These are phyloP conservation scores for Linum trigynum DNA, from an alignment of 345 rosid genomes.

Conservation along the genomic window DNA sequence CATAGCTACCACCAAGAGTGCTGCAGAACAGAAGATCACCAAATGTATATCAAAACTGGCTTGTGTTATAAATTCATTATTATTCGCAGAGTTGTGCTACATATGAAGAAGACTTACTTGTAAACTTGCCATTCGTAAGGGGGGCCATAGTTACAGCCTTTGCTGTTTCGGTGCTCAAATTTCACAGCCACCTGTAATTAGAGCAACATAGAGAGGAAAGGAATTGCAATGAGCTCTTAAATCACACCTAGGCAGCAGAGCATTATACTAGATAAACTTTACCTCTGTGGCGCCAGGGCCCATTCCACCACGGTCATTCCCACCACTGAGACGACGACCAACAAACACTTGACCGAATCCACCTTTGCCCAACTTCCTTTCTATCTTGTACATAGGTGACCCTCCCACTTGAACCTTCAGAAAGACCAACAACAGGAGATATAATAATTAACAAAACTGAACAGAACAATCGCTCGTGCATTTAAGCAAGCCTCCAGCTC, in stretches of 20 bases:
- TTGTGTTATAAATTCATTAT: neutral
- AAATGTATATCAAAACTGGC: neutral
- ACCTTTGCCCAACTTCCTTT: constrained; percentile 30
- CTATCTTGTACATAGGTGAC: constrained; percentile 24
- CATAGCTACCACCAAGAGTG: constrained; percentile 67
- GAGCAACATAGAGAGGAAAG: neutral
- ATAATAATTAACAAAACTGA: neutral
- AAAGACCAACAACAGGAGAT: neutral
- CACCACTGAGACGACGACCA: constrained; percentile 24
- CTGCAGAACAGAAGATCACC: constrained; percentile 30
- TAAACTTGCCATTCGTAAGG: constrained; percentile 32
- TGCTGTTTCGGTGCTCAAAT: constrained; percentile 28
- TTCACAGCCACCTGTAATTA: constrained; percentile 22
- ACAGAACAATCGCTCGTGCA: neutral
- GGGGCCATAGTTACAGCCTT: constrained; percentile 31
- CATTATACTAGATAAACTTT: constrained; percentile 11
- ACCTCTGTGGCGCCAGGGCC: constrained; percentile 24
- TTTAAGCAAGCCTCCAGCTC: neutral
- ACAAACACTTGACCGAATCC: constrained; percentile 31
- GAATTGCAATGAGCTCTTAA: neutral
- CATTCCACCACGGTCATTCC: constrained; percentile 13
- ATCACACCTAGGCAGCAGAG: neutral
- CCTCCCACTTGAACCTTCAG: constrained; percentile 26
- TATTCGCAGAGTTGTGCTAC: neutral
- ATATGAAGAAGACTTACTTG: constrained; percentile 11